Conservation (phyloP, 108 stramenopile species). For the Craspedostauros australis region DNA sequence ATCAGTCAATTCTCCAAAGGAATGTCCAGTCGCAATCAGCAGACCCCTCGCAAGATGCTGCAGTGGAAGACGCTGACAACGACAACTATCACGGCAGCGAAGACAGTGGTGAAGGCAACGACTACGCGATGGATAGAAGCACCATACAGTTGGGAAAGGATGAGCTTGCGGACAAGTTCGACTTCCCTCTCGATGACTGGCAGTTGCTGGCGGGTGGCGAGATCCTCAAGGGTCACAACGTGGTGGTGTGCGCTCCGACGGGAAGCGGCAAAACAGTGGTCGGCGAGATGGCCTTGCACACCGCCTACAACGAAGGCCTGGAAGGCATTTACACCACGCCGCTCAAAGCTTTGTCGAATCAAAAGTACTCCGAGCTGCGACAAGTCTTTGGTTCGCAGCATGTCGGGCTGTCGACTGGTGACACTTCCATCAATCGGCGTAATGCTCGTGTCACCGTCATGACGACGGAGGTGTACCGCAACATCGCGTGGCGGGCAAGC, state of each 20-base stretch:
- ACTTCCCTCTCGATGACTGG: conserved; percentile 58
- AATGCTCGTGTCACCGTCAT: conserved; percentile 84
- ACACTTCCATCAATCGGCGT: conserved; percentile 71
- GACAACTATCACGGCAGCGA: too few species aligned
- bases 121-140: too few species aligned
- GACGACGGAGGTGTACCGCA: conserved; percentile 95
- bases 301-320: conserved; percentile 45
- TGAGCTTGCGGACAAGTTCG: conserved; percentile 36
- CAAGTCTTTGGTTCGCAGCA: conserved; percentile 63
- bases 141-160: conserved; percentile 21
- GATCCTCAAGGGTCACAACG: conserved; percentile 58
- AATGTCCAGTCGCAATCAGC: too few species aligned
- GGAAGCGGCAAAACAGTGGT: conserved; percentile 82
- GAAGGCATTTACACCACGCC: conserved; percentile 90
- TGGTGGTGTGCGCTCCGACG: conserved; percentile 92
- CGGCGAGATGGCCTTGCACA: conserved; percentile 84
- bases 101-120: too few species aligned
- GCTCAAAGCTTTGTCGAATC: conserved; percentile 91
- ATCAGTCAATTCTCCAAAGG: too few species aligned
- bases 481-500: conserved; percentile 78
- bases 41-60: too few species aligned
- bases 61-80: too few species aligned
- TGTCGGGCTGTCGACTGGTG: conserved; percentile 71
- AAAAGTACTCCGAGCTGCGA: conserved; percentile 87
- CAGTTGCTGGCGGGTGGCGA: conserved; percentile 53